phyloP scores from a whole-genome alignment of 2,329 filamentous ascomycete species.

The Colletotrichum gigasporum region DNA sequence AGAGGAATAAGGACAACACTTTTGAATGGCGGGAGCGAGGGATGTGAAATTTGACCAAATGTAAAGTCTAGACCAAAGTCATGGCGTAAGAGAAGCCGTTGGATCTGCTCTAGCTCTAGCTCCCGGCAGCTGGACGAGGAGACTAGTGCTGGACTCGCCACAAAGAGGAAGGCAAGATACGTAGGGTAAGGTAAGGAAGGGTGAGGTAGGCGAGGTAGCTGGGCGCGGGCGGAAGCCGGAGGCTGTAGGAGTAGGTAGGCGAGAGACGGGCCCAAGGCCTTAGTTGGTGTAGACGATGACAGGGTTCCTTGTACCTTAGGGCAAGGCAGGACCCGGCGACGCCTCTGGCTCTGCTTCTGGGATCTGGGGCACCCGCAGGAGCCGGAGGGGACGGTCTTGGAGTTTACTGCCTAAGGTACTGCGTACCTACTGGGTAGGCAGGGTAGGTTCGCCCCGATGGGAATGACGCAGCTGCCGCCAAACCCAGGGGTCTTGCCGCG shows the following conservation, averaged over 20 bases:
- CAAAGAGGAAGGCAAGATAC: not conserved
- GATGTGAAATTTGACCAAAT: conserved; percentile 1
- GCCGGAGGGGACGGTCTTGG: conserved; percentile 8
- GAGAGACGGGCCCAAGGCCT: conserved; percentile 10
- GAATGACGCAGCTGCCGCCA: conserved; percentile 22
- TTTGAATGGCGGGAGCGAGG: not conserved
- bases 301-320: conserved; percentile 18
- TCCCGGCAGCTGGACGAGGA: conserved; percentile 9
- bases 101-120: conserved; percentile 19
- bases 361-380: not conserved
- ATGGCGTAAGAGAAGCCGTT: conserved; percentile 32
- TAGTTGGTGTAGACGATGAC: conserved; percentile 3
- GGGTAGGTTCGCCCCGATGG: conserved; percentile 7
- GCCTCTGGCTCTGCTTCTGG: not conserved
- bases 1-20: rapidly evolving
- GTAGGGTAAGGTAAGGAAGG: not conserved
- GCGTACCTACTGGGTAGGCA: too few relatives aligned
- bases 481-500: conserved; percentile 18
- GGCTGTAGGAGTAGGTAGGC: conserved; percentile 1
- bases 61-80: conserved; percentile 17
- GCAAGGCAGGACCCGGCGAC: conserved; percentile 4
- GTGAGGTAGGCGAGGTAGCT: not conserved
- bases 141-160: conserved; percentile 14
- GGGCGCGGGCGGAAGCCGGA: not conserved
- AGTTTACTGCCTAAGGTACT: too few relatives aligned